These are phyloP conservation scores for Acorus calamus DNA, from an alignment of 106 monocot genomes.

Conservation along the genomic window DNA sequence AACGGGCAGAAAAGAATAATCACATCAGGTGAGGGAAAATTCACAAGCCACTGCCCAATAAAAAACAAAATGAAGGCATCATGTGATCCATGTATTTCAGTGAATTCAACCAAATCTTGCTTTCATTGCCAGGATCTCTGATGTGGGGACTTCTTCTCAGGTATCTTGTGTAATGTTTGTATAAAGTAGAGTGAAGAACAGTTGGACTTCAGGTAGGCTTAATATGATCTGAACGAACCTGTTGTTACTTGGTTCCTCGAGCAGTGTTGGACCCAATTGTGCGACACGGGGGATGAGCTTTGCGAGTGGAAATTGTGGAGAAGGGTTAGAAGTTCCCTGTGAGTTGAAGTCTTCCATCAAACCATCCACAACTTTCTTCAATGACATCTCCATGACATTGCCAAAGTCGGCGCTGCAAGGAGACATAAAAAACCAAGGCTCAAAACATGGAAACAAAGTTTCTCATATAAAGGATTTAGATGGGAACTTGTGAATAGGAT, in stretches of 20 bases:
- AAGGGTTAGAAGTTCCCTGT: constrained; percentile 9
- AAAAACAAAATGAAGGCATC: no score
- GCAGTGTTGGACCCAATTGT: constrained; percentile 28
- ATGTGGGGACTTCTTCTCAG: not conserved
- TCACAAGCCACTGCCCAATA: no score
- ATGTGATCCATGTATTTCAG: no score
- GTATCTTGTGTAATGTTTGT: constrained; percentile 31
- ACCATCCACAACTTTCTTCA: constrained; percentile 49
- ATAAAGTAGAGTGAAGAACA: constrained; percentile 81
- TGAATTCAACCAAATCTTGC: no score
- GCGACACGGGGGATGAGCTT: constrained; percentile 59
- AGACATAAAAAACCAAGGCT: constrained; percentile 1
- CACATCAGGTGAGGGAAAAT: no score
- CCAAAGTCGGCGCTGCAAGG: constrained; percentile 65
- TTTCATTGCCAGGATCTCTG: no score
- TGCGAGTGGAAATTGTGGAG: constrained; percentile 45
- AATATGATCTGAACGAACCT: constrained; percentile 51
- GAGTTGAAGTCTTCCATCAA: constrained; percentile 38
- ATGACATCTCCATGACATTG: constrained; percentile 40
- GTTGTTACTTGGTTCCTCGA: constrained; percentile 72
- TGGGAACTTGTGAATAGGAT: no score
- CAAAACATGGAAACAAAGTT: not conserved
- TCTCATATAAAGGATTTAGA: no score
- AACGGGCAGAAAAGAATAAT: no score
- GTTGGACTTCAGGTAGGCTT: constrained; percentile 52